phyloP scores from a whole-genome alignment of 2,329 filamentous ascomycete genomes.

The Chaetomiaceae sp. region DNA sequence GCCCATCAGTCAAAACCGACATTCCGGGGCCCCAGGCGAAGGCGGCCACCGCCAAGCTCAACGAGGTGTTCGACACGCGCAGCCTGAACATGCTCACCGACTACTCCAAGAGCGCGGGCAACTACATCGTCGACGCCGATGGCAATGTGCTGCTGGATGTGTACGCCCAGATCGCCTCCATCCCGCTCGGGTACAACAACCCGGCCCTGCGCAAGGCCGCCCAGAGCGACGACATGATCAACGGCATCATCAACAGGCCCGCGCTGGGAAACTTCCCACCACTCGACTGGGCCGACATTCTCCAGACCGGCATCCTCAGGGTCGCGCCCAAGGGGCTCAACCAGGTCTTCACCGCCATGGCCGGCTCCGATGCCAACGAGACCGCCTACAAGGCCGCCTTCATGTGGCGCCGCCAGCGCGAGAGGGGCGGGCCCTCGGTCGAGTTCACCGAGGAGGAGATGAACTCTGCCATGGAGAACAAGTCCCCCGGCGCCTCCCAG shows the following conservation, averaged over 20 bases:
- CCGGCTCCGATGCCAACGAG: conserved; percentile 90
- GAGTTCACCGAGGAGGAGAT: conserved; percentile 78
- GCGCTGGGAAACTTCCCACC: conserved; percentile 88
- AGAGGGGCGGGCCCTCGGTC: conserved; percentile 69
- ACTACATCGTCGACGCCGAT: conserved; percentile 71
- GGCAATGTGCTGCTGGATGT: conserved; percentile 69
- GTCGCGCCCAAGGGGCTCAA: conserved; percentile 77
- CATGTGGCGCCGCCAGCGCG: conserved; percentile 78
- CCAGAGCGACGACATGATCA: conserved; percentile 70
- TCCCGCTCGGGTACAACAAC: conserved; percentile 91
- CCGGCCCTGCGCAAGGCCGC: conserved; percentile 64
- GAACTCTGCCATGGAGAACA: conserved; percentile 69
- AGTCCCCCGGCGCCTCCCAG: conserved; percentile 66
- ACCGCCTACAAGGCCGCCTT: conserved; percentile 93
- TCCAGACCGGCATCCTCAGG: conserved; percentile 73
- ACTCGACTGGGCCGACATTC: conserved; percentile 72
- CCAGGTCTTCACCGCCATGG: conserved; percentile 86
- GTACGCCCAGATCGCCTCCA: conserved; percentile 88
- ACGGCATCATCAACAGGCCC: conserved; percentile 77
- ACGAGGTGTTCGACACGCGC: conserved; percentile 77
- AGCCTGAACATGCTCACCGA: conserved; percentile 78
- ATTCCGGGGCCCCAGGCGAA: conserved; percentile 74
- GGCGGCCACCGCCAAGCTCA: conserved; percentile 62
- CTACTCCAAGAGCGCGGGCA: conserved; percentile 68
- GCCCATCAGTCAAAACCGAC: conserved; percentile 47